Evolutionary conservation across 768 basidiomycete species (phyloP).

Genomic region (Rhizopogon vulgaris): DNA sequence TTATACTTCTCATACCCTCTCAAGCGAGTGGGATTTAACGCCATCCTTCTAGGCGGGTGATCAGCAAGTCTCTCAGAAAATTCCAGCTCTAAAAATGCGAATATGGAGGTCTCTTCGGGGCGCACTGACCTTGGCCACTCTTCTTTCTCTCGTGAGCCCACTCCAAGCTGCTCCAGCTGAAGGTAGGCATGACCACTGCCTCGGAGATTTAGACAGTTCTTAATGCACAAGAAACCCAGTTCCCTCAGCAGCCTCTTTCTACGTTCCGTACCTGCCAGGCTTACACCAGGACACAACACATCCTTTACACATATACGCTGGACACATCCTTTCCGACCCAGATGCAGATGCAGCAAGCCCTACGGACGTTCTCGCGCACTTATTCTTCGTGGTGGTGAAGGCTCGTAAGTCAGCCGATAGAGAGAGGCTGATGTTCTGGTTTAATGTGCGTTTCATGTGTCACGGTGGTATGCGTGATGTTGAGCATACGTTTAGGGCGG

Average conservation of each 20-base stretch:
- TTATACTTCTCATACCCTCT: too few relatives aligned
- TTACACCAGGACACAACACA: slow-evolving; percentile 65
- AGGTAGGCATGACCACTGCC: not conserved
- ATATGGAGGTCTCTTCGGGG: not conserved
- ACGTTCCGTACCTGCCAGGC: slow-evolving; percentile 70
- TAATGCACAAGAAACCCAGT: slow-evolving; percentile 31
- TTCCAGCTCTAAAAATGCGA: not conserved
- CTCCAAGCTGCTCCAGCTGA: not conserved
- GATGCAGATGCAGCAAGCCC: slow-evolving; percentile 39
- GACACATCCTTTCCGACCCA: slow-evolving; percentile 80
- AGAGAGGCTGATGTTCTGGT: slow-evolving; percentile 92
- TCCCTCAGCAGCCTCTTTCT: slow-evolving; percentile 80
- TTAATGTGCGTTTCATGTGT: slow-evolving; percentile 59
- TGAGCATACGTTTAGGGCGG: slow-evolving; percentile 57
- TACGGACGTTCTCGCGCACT: slow-evolving; percentile 66
- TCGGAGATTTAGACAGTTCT: not conserved
- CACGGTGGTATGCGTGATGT: not conserved
- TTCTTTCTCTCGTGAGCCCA: not conserved
- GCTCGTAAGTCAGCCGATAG: slow-evolving; percentile 85
- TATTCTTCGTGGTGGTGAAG: slow-evolving; percentile 88
- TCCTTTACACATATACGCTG: slow-evolving; percentile 77
- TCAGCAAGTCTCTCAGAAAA: not conserved
- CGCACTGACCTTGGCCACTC: not conserved
- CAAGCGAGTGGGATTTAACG: not conserved
- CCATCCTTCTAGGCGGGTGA: not conserved